These are phyloP conservation scores for Clarireedia sp. DNA, from an alignment of 2,329 filamentous ascomycete species.

Conservation along the genomic window DNA sequence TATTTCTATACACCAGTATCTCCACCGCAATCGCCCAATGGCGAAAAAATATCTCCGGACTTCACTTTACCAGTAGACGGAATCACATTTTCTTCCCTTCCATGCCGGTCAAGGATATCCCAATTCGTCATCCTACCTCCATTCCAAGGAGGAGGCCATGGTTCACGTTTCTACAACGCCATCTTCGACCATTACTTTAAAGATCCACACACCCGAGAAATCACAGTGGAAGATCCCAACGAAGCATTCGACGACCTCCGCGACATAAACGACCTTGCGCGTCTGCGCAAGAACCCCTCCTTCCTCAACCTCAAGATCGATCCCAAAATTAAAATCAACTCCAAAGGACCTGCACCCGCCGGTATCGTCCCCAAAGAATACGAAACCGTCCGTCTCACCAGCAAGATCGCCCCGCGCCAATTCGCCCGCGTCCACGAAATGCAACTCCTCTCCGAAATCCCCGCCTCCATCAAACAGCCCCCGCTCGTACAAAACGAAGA, in stretches of 20 bases:
- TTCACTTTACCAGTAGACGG: conserved; percentile 33
- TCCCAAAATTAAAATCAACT: conserved; percentile 40
- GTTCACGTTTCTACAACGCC: conserved; percentile 69
- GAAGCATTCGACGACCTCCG: conserved; percentile 75
- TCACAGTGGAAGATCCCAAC: conserved; percentile 92
- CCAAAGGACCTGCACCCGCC: conserved; percentile 39
- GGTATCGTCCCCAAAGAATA: conserved; percentile 50
- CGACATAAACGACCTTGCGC: conserved; percentile 64
- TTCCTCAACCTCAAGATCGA: conserved; percentile 52
- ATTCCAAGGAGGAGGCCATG: conserved; percentile 75
- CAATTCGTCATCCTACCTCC: conserved; percentile 89
- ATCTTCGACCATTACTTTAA: conserved; percentile 65
- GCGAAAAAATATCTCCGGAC: conserved; percentile 32
- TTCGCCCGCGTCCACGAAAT: conserved; percentile 70
- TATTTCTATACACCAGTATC: conserved; percentile 53
- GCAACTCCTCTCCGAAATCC: conserved; percentile 57
- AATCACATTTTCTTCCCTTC: conserved; percentile 48
- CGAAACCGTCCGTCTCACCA: conserved; percentile 47
- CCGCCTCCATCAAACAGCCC: conserved; percentile 46
- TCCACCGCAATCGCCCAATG: conserved; percentile 34
- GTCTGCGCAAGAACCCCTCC: conserved; percentile 50
- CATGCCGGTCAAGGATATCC: conserved; percentile 76
- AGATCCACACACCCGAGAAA: conserved; percentile 59
- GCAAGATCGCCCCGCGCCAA: conserved; percentile 71
- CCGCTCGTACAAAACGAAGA: conserved; percentile 29